Base-by-base conservation (phyloP, 352 stramenopile genomes). In the Globisporangium sylvaticum region DNA sequence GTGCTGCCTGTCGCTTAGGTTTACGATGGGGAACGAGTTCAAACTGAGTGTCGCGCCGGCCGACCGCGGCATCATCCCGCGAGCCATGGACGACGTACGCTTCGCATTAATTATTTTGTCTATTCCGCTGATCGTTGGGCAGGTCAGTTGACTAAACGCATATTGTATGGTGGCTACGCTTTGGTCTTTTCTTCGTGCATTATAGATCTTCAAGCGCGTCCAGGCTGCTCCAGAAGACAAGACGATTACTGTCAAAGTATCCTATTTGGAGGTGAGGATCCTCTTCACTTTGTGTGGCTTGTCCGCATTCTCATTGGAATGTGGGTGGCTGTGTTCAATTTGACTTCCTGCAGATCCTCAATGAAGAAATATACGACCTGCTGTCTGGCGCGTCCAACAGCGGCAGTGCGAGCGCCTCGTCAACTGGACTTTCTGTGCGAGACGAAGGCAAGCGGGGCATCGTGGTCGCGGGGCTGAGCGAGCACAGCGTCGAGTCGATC, bases 321-420 rank as follows among this genome's bases (percentile, higher is more conserved):
- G n/a, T n/a, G n/a, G n/a, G 3, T 9, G n/a, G n/a, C 8, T 58
- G 2, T 56, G 20, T 31, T 62, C 27, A 32, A 55, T 2, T 29
- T 10, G 12, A 57, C 18, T 66, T 14, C 7, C 29, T 42, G 25
- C 79, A 98, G 90, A 96, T 99, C 50, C 96, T 99, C 67, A 99
- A 99, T 60, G 97, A 99, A 85, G 92, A 98, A 69, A 90, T 99
- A 59, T 79, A 85, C 14, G 97, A 99, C 76, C 80, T 99, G 29
- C 79, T 99, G 9, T 79, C 70, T 10, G 27, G 18, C 15, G 32
- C 67, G 9, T 22, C 62, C 34, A 58, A 57, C 5, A 5, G 39
- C 22, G n/a, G 59, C 1, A 63, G 34, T 25, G 15, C 39, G 20
- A 58, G 50, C 22, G 66, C 66, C 37, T 81, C 64, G 42, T 59